Conservation (phyloP, 1,284 basidiomycete genomes). For the Mixia osmundae region DNA sequence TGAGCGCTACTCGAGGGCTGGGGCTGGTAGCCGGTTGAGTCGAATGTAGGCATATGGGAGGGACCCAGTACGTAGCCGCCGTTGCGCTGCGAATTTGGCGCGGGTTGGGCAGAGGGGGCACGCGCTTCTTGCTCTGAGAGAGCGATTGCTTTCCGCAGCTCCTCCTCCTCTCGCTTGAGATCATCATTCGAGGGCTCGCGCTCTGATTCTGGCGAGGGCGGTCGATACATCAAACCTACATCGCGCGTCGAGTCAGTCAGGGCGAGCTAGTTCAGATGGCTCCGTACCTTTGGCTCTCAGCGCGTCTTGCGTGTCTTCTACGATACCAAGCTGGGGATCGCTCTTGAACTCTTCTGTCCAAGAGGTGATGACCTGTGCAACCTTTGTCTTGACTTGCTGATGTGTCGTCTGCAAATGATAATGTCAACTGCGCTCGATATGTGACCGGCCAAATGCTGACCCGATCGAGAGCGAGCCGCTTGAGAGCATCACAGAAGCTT, state of each 20-base stretch:
- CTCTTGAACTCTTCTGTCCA: constrained; percentile 69
- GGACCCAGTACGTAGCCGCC: constrained; percentile 9
- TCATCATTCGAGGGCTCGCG: neutral
- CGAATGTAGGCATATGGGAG: neutral
- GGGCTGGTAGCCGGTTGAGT: constrained; percentile 5
- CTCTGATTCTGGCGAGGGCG: constrained; percentile 30
- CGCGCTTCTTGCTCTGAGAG: constrained; percentile 24
- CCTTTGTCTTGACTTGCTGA: constrained; percentile 58
- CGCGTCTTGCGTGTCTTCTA: constrained; percentile 67
- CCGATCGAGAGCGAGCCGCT: constrained; percentile 65
- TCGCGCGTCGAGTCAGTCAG: no score
- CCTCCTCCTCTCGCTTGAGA: constrained; percentile 30
- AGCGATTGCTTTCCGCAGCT: constrained; percentile 68
- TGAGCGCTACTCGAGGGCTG: constrained; percentile 15
- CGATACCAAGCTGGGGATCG: constrained; percentile 45
- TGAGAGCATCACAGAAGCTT: constrained; percentile 70
- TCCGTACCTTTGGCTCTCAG: constrained; percentile 44
- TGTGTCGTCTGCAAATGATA: constrained; percentile 44
- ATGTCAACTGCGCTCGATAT: neutral
- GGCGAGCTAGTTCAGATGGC: no score
- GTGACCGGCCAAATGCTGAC: constrained; percentile 26
- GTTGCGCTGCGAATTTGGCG: constrained; percentile 15
- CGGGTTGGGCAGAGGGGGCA: constrained; percentile 12
- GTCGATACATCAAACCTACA: no score
- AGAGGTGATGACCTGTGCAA: constrained; percentile 45